A percentile compares a stretch with the other conserved stretches of the same genome.
phyloP scores from a whole-genome alignment of 306 rosid genomes.

The Corylus heterophylla region DNA sequence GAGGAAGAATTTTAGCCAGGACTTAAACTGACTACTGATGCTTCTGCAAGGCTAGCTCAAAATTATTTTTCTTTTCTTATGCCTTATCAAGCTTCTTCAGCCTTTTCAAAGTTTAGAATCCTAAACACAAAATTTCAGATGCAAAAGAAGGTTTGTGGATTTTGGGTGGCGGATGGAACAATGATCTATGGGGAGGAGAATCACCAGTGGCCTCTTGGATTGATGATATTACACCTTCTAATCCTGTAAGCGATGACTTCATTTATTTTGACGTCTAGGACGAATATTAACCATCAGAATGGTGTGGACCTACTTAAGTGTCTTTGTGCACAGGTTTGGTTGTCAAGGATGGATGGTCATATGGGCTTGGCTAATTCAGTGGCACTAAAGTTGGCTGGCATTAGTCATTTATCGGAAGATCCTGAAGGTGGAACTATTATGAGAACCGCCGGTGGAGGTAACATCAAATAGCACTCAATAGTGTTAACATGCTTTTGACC shows the following conservation, averaged over 20 bases:
- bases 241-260: slow-evolving; percentile 63
- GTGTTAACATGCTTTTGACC: not conserved
- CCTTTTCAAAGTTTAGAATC: not conserved
- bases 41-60: not conserved
- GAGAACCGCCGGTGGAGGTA: slow-evolving; percentile 66
- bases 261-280: slow-evolving; percentile 21
- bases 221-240: slow-evolving; percentile 61
- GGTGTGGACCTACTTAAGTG: slow-evolving; percentile 25
- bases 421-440: slow-evolving; percentile 74
- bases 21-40: not conserved
- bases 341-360: slow-evolving; percentile 82
- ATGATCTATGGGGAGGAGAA: slow-evolving; percentile 88
- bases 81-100: not conserved
- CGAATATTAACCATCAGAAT: not conserved
- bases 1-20: no score
- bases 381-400: slow-evolving; percentile 64
- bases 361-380: slow-evolving; percentile 81
- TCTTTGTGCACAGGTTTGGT: slow-evolving; percentile 58
- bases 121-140: slow-evolving; percentile 39
- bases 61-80: not conserved
- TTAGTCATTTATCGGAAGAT: slow-evolving; percentile 53
- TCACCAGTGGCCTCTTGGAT: slow-evolving; percentile 79
- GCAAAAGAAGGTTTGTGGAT: slow-evolving; percentile 75
- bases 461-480: not conserved
- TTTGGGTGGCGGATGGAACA: slow-evolving; percentile 96